Evolutionary conservation across 306 rosid species (phyloP).

Genomic region (Castanea sativa): DNA sequence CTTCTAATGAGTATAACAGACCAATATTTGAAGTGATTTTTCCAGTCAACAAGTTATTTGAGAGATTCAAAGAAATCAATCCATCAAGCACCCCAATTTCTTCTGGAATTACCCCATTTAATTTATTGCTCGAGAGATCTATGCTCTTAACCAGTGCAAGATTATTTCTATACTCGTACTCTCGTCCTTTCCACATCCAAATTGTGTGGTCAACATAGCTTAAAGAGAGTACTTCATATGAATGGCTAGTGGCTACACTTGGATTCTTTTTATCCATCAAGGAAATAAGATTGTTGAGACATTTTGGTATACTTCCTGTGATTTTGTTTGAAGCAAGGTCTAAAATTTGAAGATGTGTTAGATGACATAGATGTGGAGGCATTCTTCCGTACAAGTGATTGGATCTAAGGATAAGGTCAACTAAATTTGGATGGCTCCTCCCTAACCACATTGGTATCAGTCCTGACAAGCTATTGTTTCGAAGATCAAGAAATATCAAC

Average conservation of each 20-base stretch:
- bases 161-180: not conserved
- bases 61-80: no score
- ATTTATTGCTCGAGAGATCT: constrained; percentile 9
- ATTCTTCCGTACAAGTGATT: not conserved
- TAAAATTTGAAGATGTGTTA: not conserved
- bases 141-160: not conserved
- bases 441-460: no score
- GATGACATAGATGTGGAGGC: not conserved
- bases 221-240: no score
- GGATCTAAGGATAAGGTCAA: not conserved
- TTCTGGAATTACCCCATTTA: not conserved
- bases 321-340: constrained; percentile 11
- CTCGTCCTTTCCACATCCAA: not conserved
- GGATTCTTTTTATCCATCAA: not conserved
- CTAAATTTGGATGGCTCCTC: not conserved
- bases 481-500: not conserved
- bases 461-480: not conserved
- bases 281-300: not conserved
- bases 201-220: not conserved
- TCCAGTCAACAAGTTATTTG: no score
- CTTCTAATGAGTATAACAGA: no score
- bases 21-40: no score
- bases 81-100: constrained; percentile 11
- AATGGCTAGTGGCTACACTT: not conserved
- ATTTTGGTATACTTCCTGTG: not conserved